Conservation (phyloP, 768 basidiomycete species). For the Sarcomyxa edulis region DNA sequence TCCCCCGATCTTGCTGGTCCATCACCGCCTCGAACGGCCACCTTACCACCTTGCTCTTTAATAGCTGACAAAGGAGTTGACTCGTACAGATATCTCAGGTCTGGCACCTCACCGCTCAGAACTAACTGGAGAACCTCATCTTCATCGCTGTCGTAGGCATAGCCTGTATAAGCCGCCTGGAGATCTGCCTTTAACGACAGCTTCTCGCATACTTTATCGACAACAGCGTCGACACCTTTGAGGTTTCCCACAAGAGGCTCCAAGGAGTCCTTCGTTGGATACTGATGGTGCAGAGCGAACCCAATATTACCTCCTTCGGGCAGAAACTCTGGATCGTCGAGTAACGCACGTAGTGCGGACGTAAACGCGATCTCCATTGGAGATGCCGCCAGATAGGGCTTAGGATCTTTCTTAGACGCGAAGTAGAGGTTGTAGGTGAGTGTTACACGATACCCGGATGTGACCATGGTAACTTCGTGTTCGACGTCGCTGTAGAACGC, state of each 20-base stretch:
- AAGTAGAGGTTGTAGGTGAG: constrained; percentile 37
- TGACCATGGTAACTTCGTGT: constrained; percentile 31
- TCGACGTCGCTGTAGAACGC: constrained; percentile 36
- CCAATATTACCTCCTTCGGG: background rate
- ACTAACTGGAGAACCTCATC: background rate
- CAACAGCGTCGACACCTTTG: background rate
- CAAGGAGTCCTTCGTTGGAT: background rate
- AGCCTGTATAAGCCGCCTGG: background rate
- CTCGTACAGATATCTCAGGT: background rate
- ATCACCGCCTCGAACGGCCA: background rate
- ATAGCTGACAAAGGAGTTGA: no score
- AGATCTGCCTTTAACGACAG: background rate
- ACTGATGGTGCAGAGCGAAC: background rate
- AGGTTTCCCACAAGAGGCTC: background rate
- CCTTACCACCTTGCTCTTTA: background rate
- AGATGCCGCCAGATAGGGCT: no score
- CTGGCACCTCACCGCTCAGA: background rate
- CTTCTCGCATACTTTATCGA: background rate
- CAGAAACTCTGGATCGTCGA: background rate
- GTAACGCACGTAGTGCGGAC: background rate
- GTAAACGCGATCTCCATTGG: background rate
- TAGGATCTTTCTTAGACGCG: background rate
- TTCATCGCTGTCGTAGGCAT: no score
- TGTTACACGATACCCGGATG: constrained; percentile 32
- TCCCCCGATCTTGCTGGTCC: background rate